Evolutionary conservation across 1,284 basidiomycete species (phyloP).

Genomic region (Mycosarcoma maydis): DNA sequence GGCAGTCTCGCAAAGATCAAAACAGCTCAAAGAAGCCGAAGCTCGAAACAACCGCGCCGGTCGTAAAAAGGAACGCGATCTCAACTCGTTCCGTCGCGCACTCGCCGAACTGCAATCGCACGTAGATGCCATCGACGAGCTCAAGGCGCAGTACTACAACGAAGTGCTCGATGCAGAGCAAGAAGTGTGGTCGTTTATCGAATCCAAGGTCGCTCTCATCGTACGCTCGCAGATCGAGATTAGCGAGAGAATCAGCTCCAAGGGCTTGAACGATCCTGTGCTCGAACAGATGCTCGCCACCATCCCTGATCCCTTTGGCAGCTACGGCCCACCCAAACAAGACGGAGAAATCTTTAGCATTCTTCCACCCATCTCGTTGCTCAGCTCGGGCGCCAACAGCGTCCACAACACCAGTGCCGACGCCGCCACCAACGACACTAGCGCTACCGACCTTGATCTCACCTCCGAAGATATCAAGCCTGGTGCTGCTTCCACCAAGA

Average conservation of each 20-base stretch:
- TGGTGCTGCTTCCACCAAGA: background rate
- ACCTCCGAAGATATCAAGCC: slow-evolving; percentile 5
- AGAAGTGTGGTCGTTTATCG: slow-evolving; percentile 88
- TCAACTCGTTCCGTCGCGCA: slow-evolving; percentile 58
- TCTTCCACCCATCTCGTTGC: slow-evolving; percentile 53
- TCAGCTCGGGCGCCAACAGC: slow-evolving; percentile 43
- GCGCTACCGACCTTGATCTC: slow-evolving; percentile 20
- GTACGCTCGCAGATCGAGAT: slow-evolving; percentile 62
- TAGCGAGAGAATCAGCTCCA: slow-evolving; percentile 80
- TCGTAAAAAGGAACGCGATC: slow-evolving; percentile 75
- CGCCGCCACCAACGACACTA: slow-evolving; percentile 30
- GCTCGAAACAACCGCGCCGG: slow-evolving; percentile 79
- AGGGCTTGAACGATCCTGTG: slow-evolving; percentile 84
- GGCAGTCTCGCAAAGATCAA: slow-evolving; percentile 77
- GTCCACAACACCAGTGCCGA: slow-evolving; percentile 39
- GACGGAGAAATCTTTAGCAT: slow-evolving; percentile 94
- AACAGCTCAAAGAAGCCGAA: slow-evolving; percentile 87
- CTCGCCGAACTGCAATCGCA: slow-evolving; percentile 79
- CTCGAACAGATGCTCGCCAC: slow-evolving; percentile 88
- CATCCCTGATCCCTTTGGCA: slow-evolving; percentile 90
- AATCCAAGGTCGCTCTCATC: slow-evolving; percentile 69
- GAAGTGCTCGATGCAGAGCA: slow-evolving; percentile 92
- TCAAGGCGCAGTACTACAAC: slow-evolving; percentile 81
- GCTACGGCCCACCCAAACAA: slow-evolving; percentile 85
- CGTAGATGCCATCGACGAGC: slow-evolving; percentile 84